Percentiles rank a stretch among this genome's conserved stretches.
Conservation (phyloP, 2,329 filamentous ascomycete genomes). For the Aspergillus sp. region DNA sequence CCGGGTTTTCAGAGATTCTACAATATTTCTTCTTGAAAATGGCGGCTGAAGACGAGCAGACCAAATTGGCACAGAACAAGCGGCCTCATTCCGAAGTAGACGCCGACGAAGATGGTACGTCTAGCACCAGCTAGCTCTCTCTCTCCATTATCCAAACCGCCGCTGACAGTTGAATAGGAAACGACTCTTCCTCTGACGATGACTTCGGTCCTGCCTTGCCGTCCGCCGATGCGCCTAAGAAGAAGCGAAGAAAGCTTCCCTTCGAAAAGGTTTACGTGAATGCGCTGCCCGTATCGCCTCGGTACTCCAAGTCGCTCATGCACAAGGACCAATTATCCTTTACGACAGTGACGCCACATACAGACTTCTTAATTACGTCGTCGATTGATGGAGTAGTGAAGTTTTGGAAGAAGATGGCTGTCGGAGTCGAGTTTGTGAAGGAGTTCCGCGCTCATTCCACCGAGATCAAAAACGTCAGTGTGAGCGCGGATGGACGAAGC, state of each 20-base stretch:
- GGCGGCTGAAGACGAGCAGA: slow-evolving; percentile 27
- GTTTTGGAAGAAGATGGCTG: slow-evolving; percentile 95
- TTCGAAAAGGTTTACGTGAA: slow-evolving; percentile 95
- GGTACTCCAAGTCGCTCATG: slow-evolving; percentile 97
- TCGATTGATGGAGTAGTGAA: slow-evolving; percentile 96
- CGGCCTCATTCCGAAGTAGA: slow-evolving; percentile 59
- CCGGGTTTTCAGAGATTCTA: neutral
- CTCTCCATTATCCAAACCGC: neutral
- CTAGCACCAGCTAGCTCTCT: neutral
- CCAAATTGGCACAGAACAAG: slow-evolving; percentile 45
- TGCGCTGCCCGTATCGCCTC: slow-evolving; percentile 74
- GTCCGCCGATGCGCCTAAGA: slow-evolving; percentile 74
- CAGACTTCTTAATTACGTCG: slow-evolving; percentile 92
- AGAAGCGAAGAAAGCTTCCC: slow-evolving; percentile 85
- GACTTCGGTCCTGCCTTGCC: slow-evolving; percentile 93
- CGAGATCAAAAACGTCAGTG: slow-evolving; percentile 78
- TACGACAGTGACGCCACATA: slow-evolving; percentile 81
- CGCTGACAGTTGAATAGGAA: slow-evolving; percentile 22
- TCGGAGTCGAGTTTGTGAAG: slow-evolving; percentile 95
- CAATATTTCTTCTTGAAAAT: slow-evolving; percentile 20
- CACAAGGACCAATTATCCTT: slow-evolving; percentile 94
- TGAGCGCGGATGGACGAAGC: slow-evolving; percentile 85
- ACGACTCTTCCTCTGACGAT: slow-evolving; percentile 64
- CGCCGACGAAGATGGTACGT: slow-evolving; percentile 44
- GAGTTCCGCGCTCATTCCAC: slow-evolving; percentile 90